Percentiles rank a stretch among this genome's conserved stretches.
Evolutionary conservation across 768 basidiomycete species (phyloP).

Genomic region (Dioszegia aurantiaca): DNA sequence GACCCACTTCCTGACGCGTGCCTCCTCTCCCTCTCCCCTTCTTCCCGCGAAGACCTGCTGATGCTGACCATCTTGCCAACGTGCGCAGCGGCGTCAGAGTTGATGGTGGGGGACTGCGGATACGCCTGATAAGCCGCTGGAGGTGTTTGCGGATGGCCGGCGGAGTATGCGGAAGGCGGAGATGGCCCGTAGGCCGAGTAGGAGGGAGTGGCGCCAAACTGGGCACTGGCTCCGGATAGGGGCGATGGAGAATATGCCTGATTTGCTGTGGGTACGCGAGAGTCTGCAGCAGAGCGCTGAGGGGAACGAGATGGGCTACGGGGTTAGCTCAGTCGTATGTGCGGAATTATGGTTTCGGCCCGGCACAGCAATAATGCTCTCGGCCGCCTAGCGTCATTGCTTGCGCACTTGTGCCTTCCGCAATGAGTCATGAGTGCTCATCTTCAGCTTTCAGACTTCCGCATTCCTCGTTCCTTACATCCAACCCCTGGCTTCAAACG

Average conservation of each 20-base stretch:
- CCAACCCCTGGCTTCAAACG: too few relatives aligned
- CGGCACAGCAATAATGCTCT: too few relatives aligned
- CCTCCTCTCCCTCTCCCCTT: not conserved
- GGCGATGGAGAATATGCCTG: constrained; percentile 6
- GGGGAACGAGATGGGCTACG: constrained; percentile 25
- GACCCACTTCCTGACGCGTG: not conserved
- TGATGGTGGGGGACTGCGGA: not conserved
- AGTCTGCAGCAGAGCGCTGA: constrained; percentile 20
- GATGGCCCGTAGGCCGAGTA: not conserved
- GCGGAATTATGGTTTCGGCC: too few relatives aligned
- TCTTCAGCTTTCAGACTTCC: too few relatives aligned
- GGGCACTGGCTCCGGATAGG: constrained; percentile 1
- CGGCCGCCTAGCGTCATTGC: too few relatives aligned
- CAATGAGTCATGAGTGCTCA: too few relatives aligned
- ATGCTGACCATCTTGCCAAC: not conserved
- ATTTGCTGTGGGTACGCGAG: not conserved
- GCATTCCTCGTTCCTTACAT: too few relatives aligned
- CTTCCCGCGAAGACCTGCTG: not conserved
- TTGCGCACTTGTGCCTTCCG: too few relatives aligned
- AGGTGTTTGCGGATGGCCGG: not conserved
- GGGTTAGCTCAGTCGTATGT: not conserved
- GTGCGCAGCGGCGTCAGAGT: constrained; percentile 24
- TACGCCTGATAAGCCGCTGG: not conserved
- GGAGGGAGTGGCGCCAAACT: not conserved
- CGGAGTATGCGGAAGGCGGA: not conserved